Percentiles rank a stretch among this genome's conserved stretches.
These are phyloP conservation scores for Xylaria bambusicola DNA, from an alignment of 495 filamentous ascomycete genomes.

Conservation along the genomic window DNA sequence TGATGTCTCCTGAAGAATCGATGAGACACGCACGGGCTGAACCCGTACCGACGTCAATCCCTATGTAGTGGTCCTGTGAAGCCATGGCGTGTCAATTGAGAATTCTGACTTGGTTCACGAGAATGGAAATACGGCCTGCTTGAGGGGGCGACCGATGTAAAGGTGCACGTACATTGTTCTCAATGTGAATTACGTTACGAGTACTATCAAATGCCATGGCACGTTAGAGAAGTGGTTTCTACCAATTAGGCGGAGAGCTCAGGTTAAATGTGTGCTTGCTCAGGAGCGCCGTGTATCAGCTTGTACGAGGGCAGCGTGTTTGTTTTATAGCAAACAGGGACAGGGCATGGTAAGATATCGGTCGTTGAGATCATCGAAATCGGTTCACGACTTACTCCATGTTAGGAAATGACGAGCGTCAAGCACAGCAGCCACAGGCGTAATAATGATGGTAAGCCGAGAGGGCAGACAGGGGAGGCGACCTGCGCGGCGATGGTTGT, in stretches of 20 bases:
- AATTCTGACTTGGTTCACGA: not conserved
- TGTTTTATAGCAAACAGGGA: not conserved
- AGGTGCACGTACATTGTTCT: slow-evolving; percentile 18
- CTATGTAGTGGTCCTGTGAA: slow-evolving; percentile 68
- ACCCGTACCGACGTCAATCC: slow-evolving; percentile 94
- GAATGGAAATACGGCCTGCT: not conserved
- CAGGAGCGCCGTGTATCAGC: too few relatives aligned
- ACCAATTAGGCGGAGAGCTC: not conserved
- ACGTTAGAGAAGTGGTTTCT: slow-evolving; percentile 6
- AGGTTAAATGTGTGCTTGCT: too few relatives aligned
- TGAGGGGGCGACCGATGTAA: not conserved
- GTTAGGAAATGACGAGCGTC: slow-evolving; percentile 12
- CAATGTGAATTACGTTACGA: slow-evolving; percentile 20
- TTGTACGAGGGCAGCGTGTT: too few relatives aligned
- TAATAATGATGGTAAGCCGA: slow-evolving; percentile 3
- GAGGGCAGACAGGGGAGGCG: not conserved
- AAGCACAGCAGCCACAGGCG: slow-evolving; percentile 5
- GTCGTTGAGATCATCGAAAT: not conserved
- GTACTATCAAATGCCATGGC: slow-evolving; percentile 19
- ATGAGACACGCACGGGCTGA: slow-evolving; percentile 95
- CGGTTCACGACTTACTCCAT: slow-evolving; percentile 19
- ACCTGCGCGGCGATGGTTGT: slow-evolving; percentile 11
- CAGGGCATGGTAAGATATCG: not conserved
- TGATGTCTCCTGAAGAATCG: slow-evolving; percentile 85
- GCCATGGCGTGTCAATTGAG: slow-evolving; percentile 26